phyloP scores from a whole-genome alignment of 1,139 yeast genomes.

The Hyphopichia buzzinii region DNA sequence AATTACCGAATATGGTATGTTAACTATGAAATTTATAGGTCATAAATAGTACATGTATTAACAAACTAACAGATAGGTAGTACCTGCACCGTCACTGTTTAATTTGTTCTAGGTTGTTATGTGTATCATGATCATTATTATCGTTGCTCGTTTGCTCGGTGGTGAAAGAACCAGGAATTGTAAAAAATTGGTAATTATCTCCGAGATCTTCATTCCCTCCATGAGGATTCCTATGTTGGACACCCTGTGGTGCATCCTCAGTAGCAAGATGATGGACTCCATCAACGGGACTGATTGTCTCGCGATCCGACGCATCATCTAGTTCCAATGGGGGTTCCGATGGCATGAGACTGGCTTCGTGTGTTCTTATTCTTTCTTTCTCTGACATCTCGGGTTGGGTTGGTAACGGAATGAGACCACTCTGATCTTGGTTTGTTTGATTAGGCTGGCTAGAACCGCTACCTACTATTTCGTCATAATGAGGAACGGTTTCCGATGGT shows the following conservation, averaged over 20 bases:
- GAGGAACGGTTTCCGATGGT: constrained; percentile 18
- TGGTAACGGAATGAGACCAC: constrained; percentile 11
- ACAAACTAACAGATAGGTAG: constrained; percentile 7
- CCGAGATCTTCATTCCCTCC: neutral
- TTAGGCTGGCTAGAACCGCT: constrained; percentile 1
- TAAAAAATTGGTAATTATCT: constrained; percentile 1
- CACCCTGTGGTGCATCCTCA: too few species aligned
- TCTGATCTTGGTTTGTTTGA: neutral
- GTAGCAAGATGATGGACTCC: too few species aligned
- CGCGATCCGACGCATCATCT: constrained; percentile 9
- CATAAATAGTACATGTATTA: neutral
- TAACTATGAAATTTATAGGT: too few species aligned
- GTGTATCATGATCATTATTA: constrained; percentile 4
- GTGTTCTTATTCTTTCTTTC: constrained; percentile 52
- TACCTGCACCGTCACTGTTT: constrained; percentile 8
- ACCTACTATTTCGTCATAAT: constrained; percentile 21
- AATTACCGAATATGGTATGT: too few species aligned
- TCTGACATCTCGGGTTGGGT: constrained; percentile 33
- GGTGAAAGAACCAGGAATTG: constrained; percentile 1
- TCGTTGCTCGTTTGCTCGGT: constrained; percentile 2
- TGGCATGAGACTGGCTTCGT: constrained; percentile 59
- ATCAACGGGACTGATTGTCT: constrained; percentile 12
- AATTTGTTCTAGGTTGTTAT: neutral
- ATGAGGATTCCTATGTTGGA: too few species aligned
- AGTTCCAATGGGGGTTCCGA: constrained; percentile 51